Evolutionary conservation across 2,329 filamentous ascomycete genomes (phyloP), one percentile per base, ranked within the genome.

Genomic region (Zymoseptoria ardabiliae): DNA sequence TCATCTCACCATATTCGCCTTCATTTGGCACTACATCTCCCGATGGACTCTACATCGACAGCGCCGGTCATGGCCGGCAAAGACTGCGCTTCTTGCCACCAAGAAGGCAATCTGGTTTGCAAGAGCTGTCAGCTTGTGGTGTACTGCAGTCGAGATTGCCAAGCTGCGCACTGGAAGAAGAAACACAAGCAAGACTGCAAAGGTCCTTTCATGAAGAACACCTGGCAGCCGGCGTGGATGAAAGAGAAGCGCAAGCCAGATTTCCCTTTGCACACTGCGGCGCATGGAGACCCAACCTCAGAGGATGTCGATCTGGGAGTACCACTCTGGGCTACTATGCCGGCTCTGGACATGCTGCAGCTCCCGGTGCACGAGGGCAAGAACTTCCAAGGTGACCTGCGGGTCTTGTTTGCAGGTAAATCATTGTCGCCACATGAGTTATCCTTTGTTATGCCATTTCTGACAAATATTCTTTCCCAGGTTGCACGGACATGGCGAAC

Each of bases 261-360:
- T 0, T 74, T 56, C 45, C 30, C 30, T 25, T 25, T 25, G 23
- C 23, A 25, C 23, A 25, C 23, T 25, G 23, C 23, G 23, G 23
- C 23, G 23, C 23, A 25, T 7, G 23, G 23, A 25, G 23, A 25
- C 23, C 23, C 23, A 25, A 25, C 23, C 23, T 25, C 23, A 25
- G 23, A 25, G 23, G 23, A 25, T 25, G 23, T 49, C 21, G n/a
- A 13, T 48, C 65, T 19, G 10, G 51, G 20, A 21, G 2, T 19
- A 20, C 48, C n/a, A 58, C 65, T 78, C 10, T 79, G 75, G 76
- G 76, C 74, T 7, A 77, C 76, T 56, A 57, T 75, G 10, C 76
- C 77, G 17, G 75, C 77, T 0, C 19, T 77, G 1, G 74, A 79
- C 61, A 53, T 79, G 0, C 55, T 79, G 0, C 65, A 70, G 0